Evolutionary conservation across 2,329 filamentous ascomycete species (phyloP).

Genomic region (Verticillium dahliae): DNA sequence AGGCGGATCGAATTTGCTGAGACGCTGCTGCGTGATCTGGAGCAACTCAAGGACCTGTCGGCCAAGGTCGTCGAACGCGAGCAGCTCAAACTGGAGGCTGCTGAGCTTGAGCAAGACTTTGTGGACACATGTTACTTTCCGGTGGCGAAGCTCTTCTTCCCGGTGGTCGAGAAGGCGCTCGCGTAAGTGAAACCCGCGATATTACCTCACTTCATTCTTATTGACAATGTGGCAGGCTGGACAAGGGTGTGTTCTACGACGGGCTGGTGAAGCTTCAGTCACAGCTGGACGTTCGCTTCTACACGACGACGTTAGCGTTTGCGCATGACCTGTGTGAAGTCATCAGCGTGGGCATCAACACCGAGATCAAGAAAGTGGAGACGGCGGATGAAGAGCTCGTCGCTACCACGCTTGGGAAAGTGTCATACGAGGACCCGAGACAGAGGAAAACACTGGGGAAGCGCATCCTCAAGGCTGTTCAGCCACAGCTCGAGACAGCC

Average conservation of each 20-base stretch:
- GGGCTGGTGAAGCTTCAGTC: constrained; percentile 43
- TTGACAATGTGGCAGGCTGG: constrained; percentile 41
- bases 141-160: constrained; percentile 66
- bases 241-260: constrained; percentile 53
- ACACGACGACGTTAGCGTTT: constrained; percentile 52
- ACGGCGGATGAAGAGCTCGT: constrained; percentile 17
- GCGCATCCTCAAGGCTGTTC: constrained; percentile 77
- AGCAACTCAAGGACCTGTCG: constrained; percentile 65
- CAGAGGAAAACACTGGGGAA: constrained; percentile 82
- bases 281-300: constrained; percentile 48
- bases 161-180: constrained; percentile 73
- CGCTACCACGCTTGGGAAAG: constrained; percentile 26
- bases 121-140: constrained; percentile 92
- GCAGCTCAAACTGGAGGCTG: constrained; percentile 67
- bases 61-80: constrained; percentile 71
- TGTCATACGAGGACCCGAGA: constrained; percentile 60
- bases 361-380: constrained; percentile 22
- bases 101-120: constrained; percentile 69
- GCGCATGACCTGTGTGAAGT: constrained; percentile 48
- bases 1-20: constrained; percentile 86
- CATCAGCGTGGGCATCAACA: constrained; percentile 46
- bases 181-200: constrained; percentile 51
- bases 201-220: constrained; percentile 26
- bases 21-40: constrained; percentile 67
- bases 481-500: constrained; percentile 70